These are phyloP conservation scores for Lathyrus aphaca DNA, from an alignment of 306 rosid species.

Conservation along the genomic window DNA sequence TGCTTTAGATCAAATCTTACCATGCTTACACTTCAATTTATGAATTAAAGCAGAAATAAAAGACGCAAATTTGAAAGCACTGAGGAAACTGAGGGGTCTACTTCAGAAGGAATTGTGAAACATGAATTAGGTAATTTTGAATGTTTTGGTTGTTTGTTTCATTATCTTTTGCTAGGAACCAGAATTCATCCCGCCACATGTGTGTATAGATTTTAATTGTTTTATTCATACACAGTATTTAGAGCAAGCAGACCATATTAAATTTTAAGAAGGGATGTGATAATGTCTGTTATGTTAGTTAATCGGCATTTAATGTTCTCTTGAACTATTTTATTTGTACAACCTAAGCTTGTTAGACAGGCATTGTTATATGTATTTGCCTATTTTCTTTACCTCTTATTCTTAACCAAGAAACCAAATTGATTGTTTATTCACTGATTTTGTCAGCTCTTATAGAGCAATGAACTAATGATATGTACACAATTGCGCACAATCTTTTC, in stretches of 20 bases:
- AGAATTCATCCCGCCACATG: neutral
- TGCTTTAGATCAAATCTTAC: conserved; percentile 31
- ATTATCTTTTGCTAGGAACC: conserved; percentile 17
- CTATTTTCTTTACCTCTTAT: neutral
- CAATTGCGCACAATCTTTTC: conserved; percentile 15
- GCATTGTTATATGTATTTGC: conserved; percentile 8
- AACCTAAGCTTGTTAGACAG: conserved; percentile 9
- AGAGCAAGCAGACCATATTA: conserved; percentile 18
- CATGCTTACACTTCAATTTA: conserved; percentile 15
- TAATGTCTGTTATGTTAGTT: conserved; percentile 21
- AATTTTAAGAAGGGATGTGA: neutral
- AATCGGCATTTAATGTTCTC: conserved; percentile 8
- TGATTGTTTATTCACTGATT: conserved; percentile 14
- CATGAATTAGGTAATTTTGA: conserved; percentile 50
- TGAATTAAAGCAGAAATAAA: conserved; percentile 54
- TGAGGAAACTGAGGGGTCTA: conserved; percentile 50
- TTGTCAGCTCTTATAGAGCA: conserved; percentile 16
- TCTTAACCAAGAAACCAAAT: neutral
- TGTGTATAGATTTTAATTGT: neutral
- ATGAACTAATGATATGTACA: neutral
- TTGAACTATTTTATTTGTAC: conserved; percentile 15
- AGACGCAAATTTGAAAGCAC: conserved; percentile 57
- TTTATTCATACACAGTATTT: neutral
- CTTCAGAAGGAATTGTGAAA: conserved; percentile 45
- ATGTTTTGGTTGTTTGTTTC: conserved; percentile 24